phyloP scores from a whole-genome alignment of 1,284 basidiomycete genomes.

The Tremellales sp. region DNA sequence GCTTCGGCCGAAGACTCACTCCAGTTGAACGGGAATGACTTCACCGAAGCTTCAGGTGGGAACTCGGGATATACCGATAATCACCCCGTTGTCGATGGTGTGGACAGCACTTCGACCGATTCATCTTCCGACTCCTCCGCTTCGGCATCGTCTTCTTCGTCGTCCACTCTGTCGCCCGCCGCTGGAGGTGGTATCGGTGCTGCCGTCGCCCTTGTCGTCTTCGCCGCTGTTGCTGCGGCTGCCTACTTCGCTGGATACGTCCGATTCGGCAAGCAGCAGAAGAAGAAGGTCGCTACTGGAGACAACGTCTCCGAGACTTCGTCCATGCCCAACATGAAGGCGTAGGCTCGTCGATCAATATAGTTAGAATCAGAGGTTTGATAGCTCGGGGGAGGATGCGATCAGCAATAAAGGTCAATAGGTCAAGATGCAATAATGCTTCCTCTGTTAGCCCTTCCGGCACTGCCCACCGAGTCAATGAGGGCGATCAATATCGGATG shows the following conservation, averaged over 20 bases:
- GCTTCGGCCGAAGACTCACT: not conserved
- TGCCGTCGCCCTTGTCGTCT: constrained; percentile 10
- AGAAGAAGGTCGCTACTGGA: not conserved
- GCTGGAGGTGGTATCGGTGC: constrained; percentile 20
- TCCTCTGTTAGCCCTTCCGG: too few species aligned
- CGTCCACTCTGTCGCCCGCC: constrained; percentile 7
- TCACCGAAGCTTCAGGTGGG: not conserved
- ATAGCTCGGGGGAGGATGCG: too few species aligned
- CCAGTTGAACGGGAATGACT: not conserved
- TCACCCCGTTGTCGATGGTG: not conserved
- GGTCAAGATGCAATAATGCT: too few species aligned
- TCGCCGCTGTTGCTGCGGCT: constrained; percentile 4
- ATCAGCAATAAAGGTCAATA: too few species aligned
- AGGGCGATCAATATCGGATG: too few species aligned
- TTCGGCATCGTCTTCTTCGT: not conserved
- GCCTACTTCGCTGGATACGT: constrained; percentile 8
- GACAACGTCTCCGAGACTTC: not conserved
- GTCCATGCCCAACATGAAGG: not conserved
- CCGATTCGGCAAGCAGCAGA: constrained; percentile 14
- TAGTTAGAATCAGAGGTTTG: too few species aligned
- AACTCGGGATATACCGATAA: not conserved
- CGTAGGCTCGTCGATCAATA: too few species aligned
- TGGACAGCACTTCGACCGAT: not conserved
- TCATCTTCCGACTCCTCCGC: not conserved
- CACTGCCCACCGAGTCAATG: too few species aligned